Evolutionary conservation across 768 basidiomycete genomes (phyloP).

Genomic region (Astraeus odoratus): DNA sequence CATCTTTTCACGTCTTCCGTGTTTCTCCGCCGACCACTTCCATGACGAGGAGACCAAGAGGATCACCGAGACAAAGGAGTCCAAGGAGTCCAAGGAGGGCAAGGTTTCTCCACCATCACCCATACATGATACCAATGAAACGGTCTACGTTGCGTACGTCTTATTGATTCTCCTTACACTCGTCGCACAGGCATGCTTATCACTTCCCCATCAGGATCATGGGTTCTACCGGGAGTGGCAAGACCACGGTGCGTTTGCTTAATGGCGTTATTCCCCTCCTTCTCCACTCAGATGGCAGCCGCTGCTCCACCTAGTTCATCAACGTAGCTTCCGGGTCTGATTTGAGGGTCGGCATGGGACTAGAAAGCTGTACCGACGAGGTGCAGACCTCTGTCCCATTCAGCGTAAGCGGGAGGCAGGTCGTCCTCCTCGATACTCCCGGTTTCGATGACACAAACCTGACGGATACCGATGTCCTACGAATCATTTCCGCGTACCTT

Average conservation of each 20-base stretch:
- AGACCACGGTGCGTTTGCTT: constrained; percentile 25
- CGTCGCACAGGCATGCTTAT: constrained; percentile 15
- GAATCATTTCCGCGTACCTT: constrained; percentile 39
- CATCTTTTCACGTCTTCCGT: constrained; percentile 13
- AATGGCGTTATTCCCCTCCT: neutral
- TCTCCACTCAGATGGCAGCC: constrained; percentile 2
- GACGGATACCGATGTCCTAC: constrained; percentile 45
- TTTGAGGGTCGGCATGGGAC: constrained; percentile 25
- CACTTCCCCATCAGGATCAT: constrained; percentile 23
- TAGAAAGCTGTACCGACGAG: constrained; percentile 31
- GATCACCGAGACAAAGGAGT: neutral
- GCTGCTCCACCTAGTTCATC: constrained; percentile 25
- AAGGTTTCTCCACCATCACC: neutral
- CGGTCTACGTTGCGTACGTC: constrained; percentile 24
- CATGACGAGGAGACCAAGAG: constrained; percentile 21
- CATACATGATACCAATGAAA: constrained; percentile 14
- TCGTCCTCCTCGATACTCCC: constrained; percentile 53
- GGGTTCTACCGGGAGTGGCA: constrained; percentile 30
- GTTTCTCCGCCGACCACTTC: constrained; percentile 13
- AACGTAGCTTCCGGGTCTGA: constrained; percentile 28
- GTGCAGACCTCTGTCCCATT: constrained; percentile 25
- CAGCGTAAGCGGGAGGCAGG: constrained; percentile 24
- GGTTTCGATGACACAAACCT: constrained; percentile 52
- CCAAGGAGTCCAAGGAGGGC: constrained; percentile 1
- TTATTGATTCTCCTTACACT: neutral